These are phyloP conservation scores for Aquilaria malaccensis DNA, from an alignment of 345 rosid species.

Conservation along the genomic window DNA sequence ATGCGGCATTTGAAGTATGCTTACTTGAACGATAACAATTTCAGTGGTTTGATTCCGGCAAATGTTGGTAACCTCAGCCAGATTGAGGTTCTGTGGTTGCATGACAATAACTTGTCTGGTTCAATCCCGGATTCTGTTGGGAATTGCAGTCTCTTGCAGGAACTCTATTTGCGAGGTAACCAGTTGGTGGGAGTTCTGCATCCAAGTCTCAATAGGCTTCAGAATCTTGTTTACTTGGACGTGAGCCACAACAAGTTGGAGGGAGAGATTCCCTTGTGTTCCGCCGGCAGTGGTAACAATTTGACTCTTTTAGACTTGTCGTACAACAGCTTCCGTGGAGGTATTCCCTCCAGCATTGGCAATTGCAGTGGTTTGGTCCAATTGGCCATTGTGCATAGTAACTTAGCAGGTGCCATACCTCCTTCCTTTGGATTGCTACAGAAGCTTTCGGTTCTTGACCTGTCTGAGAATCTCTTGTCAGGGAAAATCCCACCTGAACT, in stretches of 20 bases:
- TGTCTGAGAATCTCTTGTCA: constrained; percentile 57
- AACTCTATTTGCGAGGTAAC: constrained; percentile 39
- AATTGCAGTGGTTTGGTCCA: constrained; percentile 44
- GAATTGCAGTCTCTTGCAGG: constrained; percentile 38
- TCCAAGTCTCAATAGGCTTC: constrained; percentile 40
- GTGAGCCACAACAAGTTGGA: constrained; percentile 32
- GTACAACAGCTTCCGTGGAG: constrained; percentile 46
- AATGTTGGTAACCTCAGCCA: constrained; percentile 46
- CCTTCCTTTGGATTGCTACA: constrained; percentile 51
- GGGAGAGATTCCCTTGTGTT: constrained; percentile 48
- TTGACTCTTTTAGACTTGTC: constrained; percentile 50
- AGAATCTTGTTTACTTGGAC: constrained; percentile 38
- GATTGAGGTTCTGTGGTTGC: constrained; percentile 25
- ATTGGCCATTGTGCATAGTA: constrained; percentile 33
- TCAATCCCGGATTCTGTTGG: constrained; percentile 59
- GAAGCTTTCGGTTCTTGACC: constrained; percentile 38
- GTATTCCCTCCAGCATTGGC: constrained; percentile 46
- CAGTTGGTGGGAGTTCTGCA: constrained; percentile 53
- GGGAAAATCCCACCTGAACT: constrained; percentile 65
- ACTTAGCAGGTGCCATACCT: constrained; percentile 58
- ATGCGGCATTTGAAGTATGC: constrained; percentile 25
- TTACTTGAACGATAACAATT: constrained; percentile 37
- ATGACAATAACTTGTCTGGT: constrained; percentile 49
- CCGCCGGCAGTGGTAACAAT: constrained; percentile 36
- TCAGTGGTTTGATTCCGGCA: constrained; percentile 57